These are phyloP conservation scores for Parathielavia appendiculata DNA, from an alignment of 495 filamentous ascomycete genomes.

Conservation along the genomic window DNA sequence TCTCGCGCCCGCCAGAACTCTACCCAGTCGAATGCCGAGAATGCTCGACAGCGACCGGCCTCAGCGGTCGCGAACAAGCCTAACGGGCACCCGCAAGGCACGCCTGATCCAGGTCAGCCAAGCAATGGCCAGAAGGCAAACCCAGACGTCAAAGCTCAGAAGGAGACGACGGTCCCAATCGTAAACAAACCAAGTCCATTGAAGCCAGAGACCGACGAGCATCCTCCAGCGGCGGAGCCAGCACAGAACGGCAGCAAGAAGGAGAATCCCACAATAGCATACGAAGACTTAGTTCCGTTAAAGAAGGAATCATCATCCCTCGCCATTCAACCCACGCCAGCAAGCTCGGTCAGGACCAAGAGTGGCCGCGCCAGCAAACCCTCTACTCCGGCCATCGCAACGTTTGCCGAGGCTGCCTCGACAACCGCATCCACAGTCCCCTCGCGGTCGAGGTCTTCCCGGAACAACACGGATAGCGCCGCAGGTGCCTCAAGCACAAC, in stretches of 20 bases:
- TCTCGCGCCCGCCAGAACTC: conserved; percentile 67
- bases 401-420: conserved; percentile 45
- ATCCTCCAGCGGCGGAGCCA: conserved; percentile 21
- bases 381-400: conserved; percentile 51
- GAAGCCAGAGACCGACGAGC: conserved; percentile 24
- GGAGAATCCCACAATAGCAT: conserved; percentile 21
- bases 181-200: conserved; percentile 14
- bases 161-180: conserved; percentile 24
- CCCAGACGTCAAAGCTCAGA: conserved; percentile 30
- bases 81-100: conserved; percentile 25
- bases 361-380: conserved; percentile 60
- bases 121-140: conserved; percentile 34
- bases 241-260: conserved; percentile 27
- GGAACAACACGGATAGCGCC: conserved; percentile 19
- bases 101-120: conserved; percentile 22
- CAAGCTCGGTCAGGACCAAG: conserved; percentile 44
- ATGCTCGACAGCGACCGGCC: conserved; percentile 51
- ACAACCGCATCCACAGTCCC: conserved; percentile 20
- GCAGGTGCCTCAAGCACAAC: conserved; percentile 21
- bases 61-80: conserved; percentile 55
- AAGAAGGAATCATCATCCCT: conserved; percentile 32
- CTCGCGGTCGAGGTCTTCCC: conserved; percentile 25
- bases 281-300: conserved; percentile 26
- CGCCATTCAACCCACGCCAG: conserved; percentile 30
- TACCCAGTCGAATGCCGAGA: conserved; percentile 49